Evolutionary conservation across 306 rosid species (phyloP).

Genomic region (Prunus dulcis): DNA sequence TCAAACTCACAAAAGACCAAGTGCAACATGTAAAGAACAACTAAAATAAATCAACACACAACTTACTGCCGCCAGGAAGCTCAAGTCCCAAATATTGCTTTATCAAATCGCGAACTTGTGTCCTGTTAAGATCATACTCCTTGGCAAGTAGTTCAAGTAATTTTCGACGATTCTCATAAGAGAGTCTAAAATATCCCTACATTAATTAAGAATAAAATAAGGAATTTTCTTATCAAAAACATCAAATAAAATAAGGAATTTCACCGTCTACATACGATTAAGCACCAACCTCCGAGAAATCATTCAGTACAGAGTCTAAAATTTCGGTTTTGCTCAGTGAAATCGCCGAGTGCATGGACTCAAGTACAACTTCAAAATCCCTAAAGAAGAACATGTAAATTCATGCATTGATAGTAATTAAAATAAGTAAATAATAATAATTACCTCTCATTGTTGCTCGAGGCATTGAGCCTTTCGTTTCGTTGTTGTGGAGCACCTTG

Average conservation of each 20-base stretch:
- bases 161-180: conserved; percentile 56
- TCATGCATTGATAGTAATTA: not conserved
- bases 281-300: conserved; percentile 62
- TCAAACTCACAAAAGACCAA: conserved; percentile 9
- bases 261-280: not conserved
- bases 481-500: conserved; percentile 23
- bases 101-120: conserved; percentile 65
- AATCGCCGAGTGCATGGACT: conserved; percentile 76
- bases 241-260: not conserved
- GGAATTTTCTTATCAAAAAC: not conserved
- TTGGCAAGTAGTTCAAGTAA: conserved; percentile 69
- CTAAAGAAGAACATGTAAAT: conserved; percentile 22
- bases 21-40: conserved; percentile 10
- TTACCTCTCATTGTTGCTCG: conserved; percentile 52
- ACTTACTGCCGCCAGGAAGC: conserved; percentile 65
- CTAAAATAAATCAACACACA: not conserved
- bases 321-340: conserved; percentile 72
- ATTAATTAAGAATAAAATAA: conserved; percentile 25
- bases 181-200: conserved; percentile 77
- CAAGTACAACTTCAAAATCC: conserved; percentile 56
- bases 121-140: conserved; percentile 81
- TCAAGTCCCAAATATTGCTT: conserved; percentile 84
- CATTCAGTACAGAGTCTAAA: conserved; percentile 61
- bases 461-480: conserved; percentile 23
- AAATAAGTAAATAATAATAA: not conserved